These are phyloP conservation scores for slime mould (Dictyostelium discoideum) DNA, from an alignment of 78 protist genomes.

Conservation along the genomic window DNA sequence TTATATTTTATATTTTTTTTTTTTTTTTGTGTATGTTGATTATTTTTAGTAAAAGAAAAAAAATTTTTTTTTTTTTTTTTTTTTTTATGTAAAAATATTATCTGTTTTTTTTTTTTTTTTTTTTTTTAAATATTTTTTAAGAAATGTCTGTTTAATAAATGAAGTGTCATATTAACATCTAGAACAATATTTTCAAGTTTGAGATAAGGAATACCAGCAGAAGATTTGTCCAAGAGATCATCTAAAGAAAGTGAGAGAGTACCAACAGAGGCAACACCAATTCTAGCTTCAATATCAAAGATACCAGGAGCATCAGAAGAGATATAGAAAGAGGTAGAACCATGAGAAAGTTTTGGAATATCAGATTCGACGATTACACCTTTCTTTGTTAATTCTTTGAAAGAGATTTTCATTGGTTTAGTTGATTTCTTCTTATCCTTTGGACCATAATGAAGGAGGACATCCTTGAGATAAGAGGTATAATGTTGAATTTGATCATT, in stretches of 20 bases:
- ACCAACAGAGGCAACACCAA: conserved; percentile 72
- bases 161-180: conserved; percentile 86
- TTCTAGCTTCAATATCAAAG: conserved; percentile 82
- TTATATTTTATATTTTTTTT: no score
- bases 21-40: no score
- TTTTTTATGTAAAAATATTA: background rate
- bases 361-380: conserved; percentile 82
- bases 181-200: conserved; percentile 74
- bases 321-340: conserved; percentile 56
- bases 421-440: conserved; percentile 42
- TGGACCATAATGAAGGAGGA: conserved; percentile 36
- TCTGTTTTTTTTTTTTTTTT: background rate
- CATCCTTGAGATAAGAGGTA: conserved; percentile 65
- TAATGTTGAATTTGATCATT: conserved; percentile 79
- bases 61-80: background rate
- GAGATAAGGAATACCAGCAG: conserved; percentile 24
- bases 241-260: conserved; percentile 34
- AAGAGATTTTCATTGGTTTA: conserved; percentile 62
- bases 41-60: no score
- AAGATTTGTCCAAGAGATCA: conserved; percentile 78
- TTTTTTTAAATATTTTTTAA: conserved; percentile 49
- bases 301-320: conserved; percentile 75
- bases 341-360: conserved; percentile 68
- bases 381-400: conserved; percentile 69
- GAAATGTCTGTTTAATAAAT: conserved; percentile 79